Evolutionary conservation across 805 yeast genomes (phyloP), one percentile per base, ranked within the genome.

Genomic region (Saccharomycopsis capsularis): DNA sequence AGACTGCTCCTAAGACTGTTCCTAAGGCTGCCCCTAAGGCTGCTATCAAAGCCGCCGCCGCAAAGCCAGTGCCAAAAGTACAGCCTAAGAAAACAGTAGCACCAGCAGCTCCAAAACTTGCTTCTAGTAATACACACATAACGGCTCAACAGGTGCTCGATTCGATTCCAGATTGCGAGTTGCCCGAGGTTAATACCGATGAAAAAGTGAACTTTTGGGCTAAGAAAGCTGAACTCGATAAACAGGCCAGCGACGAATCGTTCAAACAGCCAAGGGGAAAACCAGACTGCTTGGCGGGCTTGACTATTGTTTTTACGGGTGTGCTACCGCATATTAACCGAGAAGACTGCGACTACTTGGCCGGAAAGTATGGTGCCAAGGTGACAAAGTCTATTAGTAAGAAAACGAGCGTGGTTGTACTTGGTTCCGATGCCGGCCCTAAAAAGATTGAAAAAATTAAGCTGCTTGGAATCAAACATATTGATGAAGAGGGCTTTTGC

Each of bases 351-450:
- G 95, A 86, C 59, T 70, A 75, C 22, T 60, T 85, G 11, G 95
- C 96, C 3, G 82, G 86, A 57, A 74, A 76, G 55, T 88, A 91
- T 59, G 99, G 99, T 15, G 99, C 96, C 3, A 81, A 81, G 58
- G 95, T 91, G 16, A 86, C 95, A 3, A 80, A 86, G 57, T 77
- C 95, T 0, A 82, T 91, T 23, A 85, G 93, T 48, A 79, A 87
- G 9, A 86, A 83, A 59, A 93, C 99, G 0, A 77, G 88, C 22
- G 71, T 89, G 41, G 95, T 91, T 2, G 97, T 93, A 1, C 71
- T 93, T 27, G 99, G 99, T 5, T 88, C 76, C 46, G 97, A 93
- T 56, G 98, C 99, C 2, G 99, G 99, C 0, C 97, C 98, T 2
- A 80, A 88, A n/a, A 93, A 93, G 64, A 79, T 93, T 39, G 78